Base-by-base conservation (phyloP, 176 grass and related monocot genomes). In the Carex kokanica region DNA sequence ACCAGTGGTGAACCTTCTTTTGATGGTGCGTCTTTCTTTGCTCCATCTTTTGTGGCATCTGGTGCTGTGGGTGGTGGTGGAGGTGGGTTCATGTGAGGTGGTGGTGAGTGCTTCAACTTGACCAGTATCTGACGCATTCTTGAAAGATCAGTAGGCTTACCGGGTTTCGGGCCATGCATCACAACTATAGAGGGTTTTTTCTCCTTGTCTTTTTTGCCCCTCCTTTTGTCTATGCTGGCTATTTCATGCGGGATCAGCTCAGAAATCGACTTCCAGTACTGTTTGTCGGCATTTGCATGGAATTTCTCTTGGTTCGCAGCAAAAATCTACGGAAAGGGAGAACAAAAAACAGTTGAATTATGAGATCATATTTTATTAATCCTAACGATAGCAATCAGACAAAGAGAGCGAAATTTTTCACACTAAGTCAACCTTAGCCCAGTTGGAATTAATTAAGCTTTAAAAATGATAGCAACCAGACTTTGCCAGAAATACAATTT, bases 181-280 rank as follows among this genome's bases (percentile, higher is more conserved):
- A 98, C 84, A 9, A 91, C 86, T 51, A 98, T 79, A 62, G 89
- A 93, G 24, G 95, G 88, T 63, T 98, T 98, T 86, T 93, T 95
- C 73, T 95, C 93, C 82, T 91, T 90, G 3, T 98, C 92, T 82
- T 95, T 98, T 87, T 95, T 93, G 31, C 92, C 92, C 61, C 88
- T 84, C 85, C 88, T 98, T 77, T 86, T 84, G 81, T 93, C 95
- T 31, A 98, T 87, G 60, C 87, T 91, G 20, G 85, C 91, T 56
- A 98, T 91, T 85, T 98, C 95, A 70, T 91, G 95, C 13, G 91
- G 95, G 59, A 98, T 95, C 78, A 98, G 89, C 41, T 98, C 95
- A 0, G 92, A 92, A 74, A 98, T 98, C 0, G 95, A 89, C 82
- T 98, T 93, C 95, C 95, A 98, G 80, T 98, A 94, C 49, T 93